Base-by-base conservation (phyloP, 768 basidiomycete genomes). In the Phylloporus scabripes region DNA sequence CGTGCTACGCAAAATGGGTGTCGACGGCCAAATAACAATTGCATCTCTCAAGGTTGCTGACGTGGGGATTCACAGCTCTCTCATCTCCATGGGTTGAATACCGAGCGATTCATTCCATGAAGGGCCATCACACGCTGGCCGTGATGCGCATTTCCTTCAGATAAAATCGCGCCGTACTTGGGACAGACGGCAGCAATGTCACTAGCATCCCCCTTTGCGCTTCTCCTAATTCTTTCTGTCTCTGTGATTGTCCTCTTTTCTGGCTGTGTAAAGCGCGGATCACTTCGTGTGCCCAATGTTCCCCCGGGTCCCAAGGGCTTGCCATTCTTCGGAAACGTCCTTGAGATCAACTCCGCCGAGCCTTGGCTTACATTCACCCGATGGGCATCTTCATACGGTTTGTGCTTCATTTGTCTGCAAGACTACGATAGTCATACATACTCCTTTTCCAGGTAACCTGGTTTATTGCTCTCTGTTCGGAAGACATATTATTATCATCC, bases 331-430 rank as follows among this genome's bases (percentile, higher is more conserved):
- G 67, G 67, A 12, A 61, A 49, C 23, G 40, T 59, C 2, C 21
- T 68, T 31, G 57, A 67, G 18, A 49, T 69, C 37, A 49, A 68
- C 14, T 10, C 46, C 5, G 50, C 55, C 5, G 36, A 52, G 18
- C 70, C 68, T 12, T 69, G 69, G 69, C 37, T 67, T 14, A 67
- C 54, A n/a, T 70, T 67, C 53, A 58, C 68, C 31, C 56, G 45
- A 36, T 69, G 67, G 67, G 66, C 55, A 23, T 50, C 51, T 7
- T 50, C 49, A 17, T 50, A 65, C 5, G 65, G 65, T 66, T 9
- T 7, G 56, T 60, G 20, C 38, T 33, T 17, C 36, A 29, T 20
- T 24, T 39, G 5, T 24, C 33, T 31, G 11, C 3, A 34, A 46
- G 28, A 36, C 5, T 4, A 20, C 1, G 18, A 44, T 29, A 33